Base-by-base conservation (phyloP, 345 rosid genomes). In the Eucalyptus sp. region DNA sequence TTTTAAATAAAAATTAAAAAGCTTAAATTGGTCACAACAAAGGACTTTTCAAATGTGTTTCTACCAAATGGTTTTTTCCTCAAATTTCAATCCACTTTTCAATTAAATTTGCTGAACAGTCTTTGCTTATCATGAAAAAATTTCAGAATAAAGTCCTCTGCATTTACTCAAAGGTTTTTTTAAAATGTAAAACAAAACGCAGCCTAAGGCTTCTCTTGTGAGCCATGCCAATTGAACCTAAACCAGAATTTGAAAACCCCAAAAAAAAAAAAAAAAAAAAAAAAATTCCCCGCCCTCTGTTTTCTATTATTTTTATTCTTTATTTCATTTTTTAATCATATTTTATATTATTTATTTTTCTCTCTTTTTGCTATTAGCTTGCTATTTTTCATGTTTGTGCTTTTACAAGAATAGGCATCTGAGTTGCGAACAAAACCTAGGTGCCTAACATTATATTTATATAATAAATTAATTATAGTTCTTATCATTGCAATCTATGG, bases 131-230 rank as follows among this genome's bases (percentile, higher is more conserved):
- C 64, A 25, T 25, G n/a, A 5, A 25, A 58, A 25, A 2, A 0
- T 1, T 10, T 58, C 0, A 27, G 7, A 58, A 25, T 10, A 0
- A 58, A 58, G 14, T 58, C 0, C 2, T 25, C 0, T 52, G 24
- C 56, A 52, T 3, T 52, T 18, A 52, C 56, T 52, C 56, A 52
- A 18, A 7, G 24, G 0, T 18, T 52, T 52, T 51, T 52, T 17
- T 1, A 1, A 56, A 56, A 58, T 58, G 64, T 8, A 24, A 58
- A 58, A 58, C n/a, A 25, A 58, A 58, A 58, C 6, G n/a, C n/a
- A 58, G 64, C 64, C 64, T 58, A 58, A 10, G n/a, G n/a, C 64
- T 25, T 58, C 64, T 58, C n/a, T 58, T 58, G n/a, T 24, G 64
- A 25, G 64, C 64, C 64, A 4, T 58, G 3, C 64, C n/a, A 58